A percentile compares a stretch with the other conserved stretches of the same genome.
Conservation (phyloP, 305 asterid species). For the Ilex paraguariensis region DNA sequence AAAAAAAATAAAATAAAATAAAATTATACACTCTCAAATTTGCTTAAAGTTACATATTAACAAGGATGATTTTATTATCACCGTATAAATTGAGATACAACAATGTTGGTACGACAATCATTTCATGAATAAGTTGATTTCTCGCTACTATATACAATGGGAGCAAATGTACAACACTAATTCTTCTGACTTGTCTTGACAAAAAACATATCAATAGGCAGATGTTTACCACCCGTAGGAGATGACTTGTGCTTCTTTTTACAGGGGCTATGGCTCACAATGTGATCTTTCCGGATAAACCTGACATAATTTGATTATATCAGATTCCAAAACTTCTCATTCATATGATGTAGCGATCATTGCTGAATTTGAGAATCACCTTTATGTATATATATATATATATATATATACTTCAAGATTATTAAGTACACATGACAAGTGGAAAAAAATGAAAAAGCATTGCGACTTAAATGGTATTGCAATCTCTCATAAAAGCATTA, state of each 20-base stretch:
- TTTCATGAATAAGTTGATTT: too few species aligned
- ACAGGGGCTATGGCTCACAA: conserved; percentile 27
- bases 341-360: too few species aligned
- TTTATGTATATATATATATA: not conserved
- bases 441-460: not conserved
- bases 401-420: not conserved
- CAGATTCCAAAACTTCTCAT: not conserved
- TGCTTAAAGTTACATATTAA: too few species aligned
- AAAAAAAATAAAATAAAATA: too few species aligned
- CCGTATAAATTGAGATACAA: too few species aligned
- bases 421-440: not conserved
- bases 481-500: too few species aligned
- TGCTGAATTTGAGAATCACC: too few species aligned
- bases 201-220: conserved; percentile 77
- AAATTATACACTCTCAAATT: too few species aligned
- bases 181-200: conserved; percentile 41
- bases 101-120: too few species aligned
- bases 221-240: conserved; percentile 47
- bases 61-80: too few species aligned
- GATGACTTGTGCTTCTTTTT: conserved; percentile 65
- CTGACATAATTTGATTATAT: conserved; percentile 22
- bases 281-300: conserved; percentile 34
- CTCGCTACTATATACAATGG: not conserved
- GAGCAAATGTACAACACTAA: conserved; percentile 15
- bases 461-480: too few species aligned